phyloP scores from a whole-genome alignment of 2,329 filamentous ascomycete genomes.

The Arthrobotrys entomopaga region DNA sequence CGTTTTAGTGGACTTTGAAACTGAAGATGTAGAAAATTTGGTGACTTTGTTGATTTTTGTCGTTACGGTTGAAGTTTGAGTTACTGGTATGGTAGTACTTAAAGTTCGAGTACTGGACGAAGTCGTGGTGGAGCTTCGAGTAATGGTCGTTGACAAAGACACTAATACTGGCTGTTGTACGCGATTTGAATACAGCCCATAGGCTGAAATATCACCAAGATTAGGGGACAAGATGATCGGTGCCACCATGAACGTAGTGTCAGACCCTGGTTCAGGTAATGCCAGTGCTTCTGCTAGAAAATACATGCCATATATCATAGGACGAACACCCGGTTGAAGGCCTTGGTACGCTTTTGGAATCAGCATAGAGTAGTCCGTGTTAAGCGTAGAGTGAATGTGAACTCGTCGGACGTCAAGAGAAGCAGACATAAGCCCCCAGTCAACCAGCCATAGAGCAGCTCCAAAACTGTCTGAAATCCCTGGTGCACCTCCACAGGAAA shows the following conservation, averaged over 20 bases:
- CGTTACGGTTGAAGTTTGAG: neutral
- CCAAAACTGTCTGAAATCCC: slow-evolving; percentile 63
- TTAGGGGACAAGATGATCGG: too few species aligned
- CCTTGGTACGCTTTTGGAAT: neutral
- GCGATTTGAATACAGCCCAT: too few species aligned
- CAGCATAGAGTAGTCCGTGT: slow-evolving; percentile 15
- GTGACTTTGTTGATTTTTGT: neutral
- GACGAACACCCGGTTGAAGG: slow-evolving; percentile 1
- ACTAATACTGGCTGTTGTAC: too few species aligned
- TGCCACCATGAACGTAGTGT: too few species aligned
- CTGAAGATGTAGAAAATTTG: neutral
- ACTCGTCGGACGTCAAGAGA: slow-evolving; percentile 61
- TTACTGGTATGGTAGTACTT: neutral
- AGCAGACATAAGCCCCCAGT: slow-evolving; percentile 62
- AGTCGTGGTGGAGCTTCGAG: too few species aligned
- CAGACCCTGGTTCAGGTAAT: too few species aligned
- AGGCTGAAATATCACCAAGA: too few species aligned
- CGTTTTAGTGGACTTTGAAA: slow-evolving; percentile 2
- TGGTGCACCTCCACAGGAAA: slow-evolving; percentile 62
- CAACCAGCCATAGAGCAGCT: slow-evolving; percentile 62
- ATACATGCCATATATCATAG: slow-evolving; percentile 26
- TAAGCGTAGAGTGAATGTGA: slow-evolving; percentile 59
- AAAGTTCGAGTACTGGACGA: neutral
- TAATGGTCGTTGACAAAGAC: too few species aligned
- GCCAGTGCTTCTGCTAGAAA: slow-evolving; percentile 19